Evolutionary conservation across 1,284 basidiomycete genomes (phyloP), one percentile per base, ranked within the genome.

Genomic region (Boletus semigastroideus): DNA sequence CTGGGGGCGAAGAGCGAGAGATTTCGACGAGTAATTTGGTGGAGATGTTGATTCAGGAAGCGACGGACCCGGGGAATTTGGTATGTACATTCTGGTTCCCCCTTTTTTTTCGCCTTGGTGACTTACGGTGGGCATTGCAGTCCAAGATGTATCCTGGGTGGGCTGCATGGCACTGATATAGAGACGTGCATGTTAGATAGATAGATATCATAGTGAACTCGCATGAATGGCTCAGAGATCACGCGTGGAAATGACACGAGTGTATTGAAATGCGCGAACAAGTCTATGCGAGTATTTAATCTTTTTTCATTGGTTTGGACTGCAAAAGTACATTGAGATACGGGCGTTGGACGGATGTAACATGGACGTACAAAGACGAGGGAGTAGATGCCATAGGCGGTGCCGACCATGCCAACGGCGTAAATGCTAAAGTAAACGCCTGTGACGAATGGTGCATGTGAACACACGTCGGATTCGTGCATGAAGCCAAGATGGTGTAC

Each of bases 31-130:
- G 83, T 52, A 94, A 92, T 69, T 78, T 97, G 47, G 95, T 97
- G 49, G 92, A 97, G 66, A 79, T 86, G 62, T 75, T 98, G 50
- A 95, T 98, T 54, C 86, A 91, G 62, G 90, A 96, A 67, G 90
- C 95, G 12, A 90, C 82, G 4, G 84, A 87, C 68, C 64, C 74
- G 3, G 68, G 65, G 10, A 93, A 95, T 64, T 70, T 98, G 1
- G 93, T 91, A 59, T 66, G 54, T 52, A 12, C 8, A 37, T 30
- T 37, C 17, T 72, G 7, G 4, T 22, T n/a, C n/a, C n/a, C 34
- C 36, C 36, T 42, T 37, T 14, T 20, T 25, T 27, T 14, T 25
- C 20, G 14, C 39, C 10, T 7, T 3, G 2, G 25, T 48, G 16
- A 33, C 45, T 43, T 31, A 54, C 44, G 25, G 54, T n/a, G 40